Base-by-base conservation (phyloP, 306 rosid species). In the Hippophae tibetana region DNA sequence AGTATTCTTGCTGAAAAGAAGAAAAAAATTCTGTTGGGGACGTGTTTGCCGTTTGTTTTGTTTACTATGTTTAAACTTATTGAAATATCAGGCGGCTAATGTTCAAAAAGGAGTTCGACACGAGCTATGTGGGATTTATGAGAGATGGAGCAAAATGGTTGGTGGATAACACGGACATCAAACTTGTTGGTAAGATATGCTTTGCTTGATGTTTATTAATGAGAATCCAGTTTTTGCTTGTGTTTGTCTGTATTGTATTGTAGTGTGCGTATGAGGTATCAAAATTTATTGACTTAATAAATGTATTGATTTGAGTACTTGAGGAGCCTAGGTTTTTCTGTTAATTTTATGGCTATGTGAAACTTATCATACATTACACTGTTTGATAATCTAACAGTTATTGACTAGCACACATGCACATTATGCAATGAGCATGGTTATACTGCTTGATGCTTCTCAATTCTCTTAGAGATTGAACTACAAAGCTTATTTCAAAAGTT, bases 61-160 rank as follows among this genome's bases (percentile, higher is more conserved):
- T 52, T 64, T 64, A 51, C 57, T 63, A 62, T 49, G 49, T 80
- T 73, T 53, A 54, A 65, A 43, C 52, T 52, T 61, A 14, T 69
- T 77, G 47, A 50, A 63, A 43, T 81, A 54, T 79, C 80, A 86
- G 97, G 78, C 75, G 72, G 70, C 93, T 89, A 6, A 89, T 89
- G 97, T 89, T 76, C 68, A 64, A 74, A 66, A 86, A 84, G 79
- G 86, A 80, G 59, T 80, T 63, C 8, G 95, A 84, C 68, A 0
- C 78, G 61, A 86, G 89, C 74, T 89, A 84, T 58, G 83, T 79
- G 54, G 97, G 86, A 64, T 89, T 89, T 73, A 72, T 76, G 45
- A 79, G 12, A 71, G 97, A 89, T 65, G 97, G 97, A 58, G 95
- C 97, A 43, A 75, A 77, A 47, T 90, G 97, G 97, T 83, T 90